Conservation (phyloP, 2,329 filamentous ascomycete genomes). For the Amauroascus niger region DNA sequence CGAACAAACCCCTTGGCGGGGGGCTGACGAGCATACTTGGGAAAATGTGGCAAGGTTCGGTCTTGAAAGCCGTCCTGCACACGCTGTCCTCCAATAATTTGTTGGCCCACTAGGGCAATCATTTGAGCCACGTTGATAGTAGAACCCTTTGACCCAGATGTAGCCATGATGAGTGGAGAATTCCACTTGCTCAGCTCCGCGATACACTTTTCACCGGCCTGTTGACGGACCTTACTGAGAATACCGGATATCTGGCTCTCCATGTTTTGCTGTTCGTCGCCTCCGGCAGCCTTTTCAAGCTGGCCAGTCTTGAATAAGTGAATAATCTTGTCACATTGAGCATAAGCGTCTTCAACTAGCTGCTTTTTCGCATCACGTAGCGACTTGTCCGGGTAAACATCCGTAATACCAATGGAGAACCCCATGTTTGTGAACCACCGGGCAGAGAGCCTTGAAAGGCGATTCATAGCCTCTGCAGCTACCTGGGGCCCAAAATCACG, state of each 20-base stretch:
- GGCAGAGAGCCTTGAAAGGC: slow-evolving; percentile 81
- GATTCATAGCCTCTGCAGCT: slow-evolving; percentile 85
- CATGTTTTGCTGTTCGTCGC: slow-evolving; percentile 82
- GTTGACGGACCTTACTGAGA: slow-evolving; percentile 80
- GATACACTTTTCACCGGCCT: slow-evolving; percentile 85
- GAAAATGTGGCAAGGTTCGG: slow-evolving; percentile 85
- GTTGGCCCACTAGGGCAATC: slow-evolving; percentile 93
- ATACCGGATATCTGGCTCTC: slow-evolving; percentile 87
- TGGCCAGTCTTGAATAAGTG: slow-evolving; percentile 68
- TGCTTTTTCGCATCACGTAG: slow-evolving; percentile 64
- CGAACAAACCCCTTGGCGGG: slow-evolving; percentile 92
- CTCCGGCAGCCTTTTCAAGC: slow-evolving; percentile 76
- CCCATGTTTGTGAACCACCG: slow-evolving; percentile 80
- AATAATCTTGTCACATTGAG: slow-evolving; percentile 73
- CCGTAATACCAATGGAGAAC: slow-evolving; percentile 91
- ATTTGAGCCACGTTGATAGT: slow-evolving; percentile 98
- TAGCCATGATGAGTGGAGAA: slow-evolving; percentile 90
- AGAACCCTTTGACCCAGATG: slow-evolving; percentile 91
- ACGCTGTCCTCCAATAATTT: slow-evolving; percentile 90
- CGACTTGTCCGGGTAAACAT: slow-evolving; percentile 72
- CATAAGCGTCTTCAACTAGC: slow-evolving; percentile 69
- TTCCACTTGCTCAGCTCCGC: slow-evolving; percentile 83
- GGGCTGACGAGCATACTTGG: slow-evolving; percentile 85
- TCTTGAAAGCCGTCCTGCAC: slow-evolving; percentile 95
- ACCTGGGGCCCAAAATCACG: slow-evolving; percentile 87